A percentile compares a stretch with the other conserved stretches of the same genome.
Conservation (phyloP, 495 filamentous ascomycete species). For the Oleoguttula mirabilis region DNA sequence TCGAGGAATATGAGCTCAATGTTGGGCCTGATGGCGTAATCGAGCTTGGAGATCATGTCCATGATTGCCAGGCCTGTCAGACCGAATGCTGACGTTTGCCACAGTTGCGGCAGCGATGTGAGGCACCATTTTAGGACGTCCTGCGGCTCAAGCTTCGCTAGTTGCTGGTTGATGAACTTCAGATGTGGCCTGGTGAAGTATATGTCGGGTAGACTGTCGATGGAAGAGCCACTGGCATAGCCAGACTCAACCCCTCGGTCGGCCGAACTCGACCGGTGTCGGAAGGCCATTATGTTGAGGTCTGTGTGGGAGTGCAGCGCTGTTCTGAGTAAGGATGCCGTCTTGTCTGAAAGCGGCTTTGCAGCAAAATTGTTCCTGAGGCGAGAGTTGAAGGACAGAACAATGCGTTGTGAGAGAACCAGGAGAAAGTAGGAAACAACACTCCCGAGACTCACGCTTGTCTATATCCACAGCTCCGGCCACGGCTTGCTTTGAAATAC, state of each 20-base stretch:
- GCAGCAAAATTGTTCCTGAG: not conserved
- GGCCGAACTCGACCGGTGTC: constrained; percentile 12
- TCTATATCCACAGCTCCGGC: constrained; percentile 12
- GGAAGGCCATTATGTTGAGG: constrained; percentile 9
- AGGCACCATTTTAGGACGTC: constrained; percentile 89
- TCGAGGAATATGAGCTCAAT: constrained; percentile 95
- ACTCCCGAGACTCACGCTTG: not conserved
- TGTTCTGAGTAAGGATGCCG: too few species aligned
- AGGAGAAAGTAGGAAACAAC: too few species aligned
- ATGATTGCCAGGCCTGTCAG: constrained; percentile 85
- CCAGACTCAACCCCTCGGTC: constrained; percentile 55
- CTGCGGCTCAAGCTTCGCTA: constrained; percentile 69
- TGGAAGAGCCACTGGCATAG: constrained; percentile 68
- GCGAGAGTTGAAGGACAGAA: constrained; percentile 1
- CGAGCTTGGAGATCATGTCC: constrained; percentile 78
- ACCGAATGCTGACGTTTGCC: constrained; percentile 95
- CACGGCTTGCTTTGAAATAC: constrained; percentile 14
- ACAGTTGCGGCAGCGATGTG: constrained; percentile 78
- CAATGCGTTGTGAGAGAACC: not conserved
- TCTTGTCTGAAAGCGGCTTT: constrained; percentile 7
- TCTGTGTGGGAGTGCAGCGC: constrained; percentile 2
- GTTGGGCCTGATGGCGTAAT: constrained; percentile 42
- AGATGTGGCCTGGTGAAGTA: constrained; percentile 83
- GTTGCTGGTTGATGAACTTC: constrained; percentile 74
- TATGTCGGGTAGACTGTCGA: constrained; percentile 55